Conservation (phyloP, 768 basidiomycete species). For the Russula foetens region DNA sequence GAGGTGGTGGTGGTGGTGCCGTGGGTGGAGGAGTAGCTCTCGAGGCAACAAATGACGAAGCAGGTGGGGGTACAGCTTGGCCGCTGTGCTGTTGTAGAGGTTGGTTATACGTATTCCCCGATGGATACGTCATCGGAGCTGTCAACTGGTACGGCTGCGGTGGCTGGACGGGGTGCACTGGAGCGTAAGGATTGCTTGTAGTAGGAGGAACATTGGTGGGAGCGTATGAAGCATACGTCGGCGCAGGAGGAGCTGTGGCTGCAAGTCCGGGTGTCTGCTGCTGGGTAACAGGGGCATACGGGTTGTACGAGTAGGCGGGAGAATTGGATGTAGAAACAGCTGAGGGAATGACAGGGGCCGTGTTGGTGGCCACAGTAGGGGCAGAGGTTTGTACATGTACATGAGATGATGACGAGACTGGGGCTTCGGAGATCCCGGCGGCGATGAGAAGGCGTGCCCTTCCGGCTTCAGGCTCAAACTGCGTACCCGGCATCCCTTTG, state of each 20-base stretch:
- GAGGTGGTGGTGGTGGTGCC: conserved; percentile 37
- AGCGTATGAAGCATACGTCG: conserved; percentile 21
- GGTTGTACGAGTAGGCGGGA: conserved; percentile 5
- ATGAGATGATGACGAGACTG: conserved; percentile 24
- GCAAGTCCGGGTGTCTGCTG: conserved; percentile 21
- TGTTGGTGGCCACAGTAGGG: conserved; percentile 16
- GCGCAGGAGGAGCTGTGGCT: conserved; percentile 11
- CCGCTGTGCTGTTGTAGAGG: conserved; percentile 31
- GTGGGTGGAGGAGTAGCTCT: conserved; percentile 44
- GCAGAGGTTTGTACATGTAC: conserved; percentile 16
- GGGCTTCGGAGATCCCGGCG: conserved; percentile 25
- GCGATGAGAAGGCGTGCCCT: conserved; percentile 40
- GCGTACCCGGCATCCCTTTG: conserved; percentile 43
- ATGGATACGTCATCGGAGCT: conserved; percentile 3
- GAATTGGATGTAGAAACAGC: conserved; percentile 15
- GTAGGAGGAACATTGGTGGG: conserved; percentile 8
- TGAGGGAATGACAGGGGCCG: conserved; percentile 20
- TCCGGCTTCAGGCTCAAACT: conserved; percentile 34
- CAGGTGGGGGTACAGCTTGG: conserved; percentile 32
- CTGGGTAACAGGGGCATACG: conserved; percentile 20
- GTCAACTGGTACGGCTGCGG: conserved; percentile 8
- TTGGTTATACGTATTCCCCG: conserved; percentile 9
- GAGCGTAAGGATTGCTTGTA: conserved; percentile 22
- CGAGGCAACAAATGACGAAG: conserved; percentile 33
- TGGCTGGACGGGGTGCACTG: conserved; percentile 7